These are phyloP conservation scores for Naganishia onofrii DNA, from an alignment of 768 basidiomycete genomes.

Conservation along the genomic window DNA sequence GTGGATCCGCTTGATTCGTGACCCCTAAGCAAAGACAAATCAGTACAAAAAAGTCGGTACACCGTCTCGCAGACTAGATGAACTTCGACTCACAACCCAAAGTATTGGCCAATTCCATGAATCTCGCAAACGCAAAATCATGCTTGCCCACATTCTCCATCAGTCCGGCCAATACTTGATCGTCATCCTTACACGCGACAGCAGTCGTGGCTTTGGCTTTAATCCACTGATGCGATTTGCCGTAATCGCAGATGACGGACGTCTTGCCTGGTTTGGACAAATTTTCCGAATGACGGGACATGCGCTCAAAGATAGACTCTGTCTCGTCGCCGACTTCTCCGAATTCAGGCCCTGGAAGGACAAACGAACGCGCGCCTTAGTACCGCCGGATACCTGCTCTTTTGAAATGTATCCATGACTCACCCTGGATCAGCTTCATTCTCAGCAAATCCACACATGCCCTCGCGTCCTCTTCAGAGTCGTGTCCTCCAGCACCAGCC, in stretches of 20 bases:
- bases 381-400: not conserved
- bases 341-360: conserved; percentile 62
- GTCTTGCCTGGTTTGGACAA: conserved; percentile 47
- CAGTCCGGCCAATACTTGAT: conserved; percentile 62
- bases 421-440: conserved; percentile 73
- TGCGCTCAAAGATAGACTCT: conserved; percentile 84
- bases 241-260: conserved; percentile 79
- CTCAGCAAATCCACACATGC: conserved; percentile 80
- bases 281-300: conserved; percentile 57
- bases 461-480: conserved; percentile 89
- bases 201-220: conserved; percentile 76
- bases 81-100: conserved; percentile 67
- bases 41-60: not conserved
- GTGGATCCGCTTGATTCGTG: conserved; percentile 14
- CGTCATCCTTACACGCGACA: conserved; percentile 71
- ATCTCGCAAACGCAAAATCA: conserved; percentile 77
- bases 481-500: conserved; percentile 78
- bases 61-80: not conserved
- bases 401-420: not conserved
- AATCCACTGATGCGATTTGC: conserved; percentile 78
- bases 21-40: conserved; percentile 7
- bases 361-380: not conserved
- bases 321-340: conserved; percentile 81
- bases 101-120: conserved; percentile 74
- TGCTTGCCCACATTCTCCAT: conserved; percentile 62